Evolutionary conservation across 176 grass and related monocot species (phyloP), one percentile per base, ranked within the genome.

Genomic region (Thalia dealbata): DNA sequence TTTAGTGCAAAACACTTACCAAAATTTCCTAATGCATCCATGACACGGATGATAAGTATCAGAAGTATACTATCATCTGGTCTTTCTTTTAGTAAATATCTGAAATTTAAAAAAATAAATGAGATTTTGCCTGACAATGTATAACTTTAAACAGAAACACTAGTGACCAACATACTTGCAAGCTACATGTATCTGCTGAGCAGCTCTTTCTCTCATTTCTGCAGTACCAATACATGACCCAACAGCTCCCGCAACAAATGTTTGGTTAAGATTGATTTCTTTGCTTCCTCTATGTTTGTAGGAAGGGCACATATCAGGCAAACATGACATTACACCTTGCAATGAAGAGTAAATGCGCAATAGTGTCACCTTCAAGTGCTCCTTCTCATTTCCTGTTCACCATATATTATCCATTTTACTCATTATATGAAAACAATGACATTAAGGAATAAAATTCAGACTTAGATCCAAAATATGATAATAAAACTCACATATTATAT

Each of bases 281-380:
- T 88, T 84, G 10, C 76, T 74, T 54, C 73, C 83, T 72, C 83
- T 84, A 82, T 86, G 61, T 81, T 81, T 92, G 78, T 81, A 83
- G 73, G 84, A 88, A 25, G 89, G 93, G 10, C 73, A 83, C 81
- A 97, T 82, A 84, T 92, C 93, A 77, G 93, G 93, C 38, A 97
- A 91, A 81, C 89, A 97, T 59, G 93, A 92, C 90, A 97, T 97
- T 76, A 92, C 89, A 76, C 93, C 93, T 80, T 88, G 86, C 78
- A 97, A 86, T 81, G 85, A 79, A 78, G 93, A 97, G 75, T 86
- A 75, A 73, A 97, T 92, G 55, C 93, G 87, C 68, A 97, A 83
- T 67, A 97, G 83, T 10, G 93, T 97, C 76, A 92, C 83, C 81
- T 97, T 97, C 69, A 97, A 88, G 73, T 84, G 84, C 73, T 97